Base-by-base conservation (phyloP, 2,329 filamentous ascomycete genomes). In the Talaromyces sp. region DNA sequence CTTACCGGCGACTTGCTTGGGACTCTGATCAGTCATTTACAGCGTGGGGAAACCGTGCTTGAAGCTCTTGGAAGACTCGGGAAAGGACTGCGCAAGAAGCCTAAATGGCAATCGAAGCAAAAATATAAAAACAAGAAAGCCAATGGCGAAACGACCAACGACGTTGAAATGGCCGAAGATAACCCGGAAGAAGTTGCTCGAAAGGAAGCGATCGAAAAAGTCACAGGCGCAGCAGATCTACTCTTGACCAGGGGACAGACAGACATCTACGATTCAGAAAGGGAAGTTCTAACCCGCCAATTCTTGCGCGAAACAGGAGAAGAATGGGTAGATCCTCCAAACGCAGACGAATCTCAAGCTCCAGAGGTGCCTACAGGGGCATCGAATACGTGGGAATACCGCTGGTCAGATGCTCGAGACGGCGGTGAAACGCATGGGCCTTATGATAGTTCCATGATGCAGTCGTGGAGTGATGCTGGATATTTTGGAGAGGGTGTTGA, bases 401-500 rank as follows among this genome's bases (percentile, higher is more conserved):
- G 91, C 61, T 99, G 95, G 95, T 88, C 86, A 43, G 92, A 96
- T 72, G 91, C 90, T 19, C 83, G 92, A 46, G 93, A 96, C 70
- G 89, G 86, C 29, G 90, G 85, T 11, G 83, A 85, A 54, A 84
- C 84, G 61, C 91, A 99, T 74, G 95, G 95, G 0, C 93, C 95
- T 0, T 99, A 92, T 73, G 91, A 97, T 70, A 85, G 83, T 8
- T 74, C 82, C 5, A 93, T 89, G 41, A 98, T 99, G 95, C 85
- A 87, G 68, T 89, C 90, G 2, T 99, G 95, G 95, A 86, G 89
- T 66, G 86, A 90, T 64, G 91, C 91, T 26, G 95, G 95, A 2
- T 98, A 98, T 73, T 99, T 99, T 75, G 89, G 87, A 13, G 89
- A 95, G 64, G 75, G 90, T 0, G 91, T 96, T 26, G 93, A 93